Evolutionary conservation across 192 early-diverging fungal genomes (phyloP), one percentile per base, ranked within the genome.

Genomic region (Chytriomyces hyalinus): DNA sequence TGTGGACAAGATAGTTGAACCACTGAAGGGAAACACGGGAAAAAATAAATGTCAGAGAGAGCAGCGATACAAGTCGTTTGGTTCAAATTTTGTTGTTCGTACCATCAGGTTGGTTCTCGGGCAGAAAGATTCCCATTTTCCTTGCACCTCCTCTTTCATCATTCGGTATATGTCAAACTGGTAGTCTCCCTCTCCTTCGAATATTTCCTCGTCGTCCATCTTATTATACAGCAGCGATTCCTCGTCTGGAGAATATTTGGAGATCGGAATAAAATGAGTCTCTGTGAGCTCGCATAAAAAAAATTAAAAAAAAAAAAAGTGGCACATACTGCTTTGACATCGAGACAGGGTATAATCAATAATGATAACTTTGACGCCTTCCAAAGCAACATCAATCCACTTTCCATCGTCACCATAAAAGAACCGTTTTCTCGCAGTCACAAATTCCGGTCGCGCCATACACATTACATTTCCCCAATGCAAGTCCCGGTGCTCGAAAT

Each of bases 391-490:
- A 20, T 15, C 15, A 15, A 77, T 68, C 51, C 43, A 67, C 76
- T 44, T 57, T 48, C 24, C 47, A 47, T 50, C 71, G 17, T 53
- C 76, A 17, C n/a, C 61, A 44, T 47, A 5, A 6, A 26, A 50
- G 63, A 80, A 70, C 28, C 22, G 26, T 15, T 17, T 59, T 26
- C 15, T 11, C 20, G 59, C 49, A 26, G 36, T 28, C 17, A 48
- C 17, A n/a, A 8, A 53, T 53, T 46, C 61, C 1, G 8, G n/a
- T 13, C 20, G 59, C 15, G 50, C 17, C 20, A 65, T 66, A 28
- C 85, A 73, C 11, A 88, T 57, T 28, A 85, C 73, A 78, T 88
- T 88, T 7, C 86, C 86, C 86, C 86, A 88, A 59, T 88, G 86
- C 65, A 88, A 68, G 70, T 88, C 86, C 2, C 86, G 79, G 70